Percentiles rank a stretch among this genome's conserved stretches.
Conservation (phyloP, 1,139 yeast genomes). For the Geotrichum candidum region DNA sequence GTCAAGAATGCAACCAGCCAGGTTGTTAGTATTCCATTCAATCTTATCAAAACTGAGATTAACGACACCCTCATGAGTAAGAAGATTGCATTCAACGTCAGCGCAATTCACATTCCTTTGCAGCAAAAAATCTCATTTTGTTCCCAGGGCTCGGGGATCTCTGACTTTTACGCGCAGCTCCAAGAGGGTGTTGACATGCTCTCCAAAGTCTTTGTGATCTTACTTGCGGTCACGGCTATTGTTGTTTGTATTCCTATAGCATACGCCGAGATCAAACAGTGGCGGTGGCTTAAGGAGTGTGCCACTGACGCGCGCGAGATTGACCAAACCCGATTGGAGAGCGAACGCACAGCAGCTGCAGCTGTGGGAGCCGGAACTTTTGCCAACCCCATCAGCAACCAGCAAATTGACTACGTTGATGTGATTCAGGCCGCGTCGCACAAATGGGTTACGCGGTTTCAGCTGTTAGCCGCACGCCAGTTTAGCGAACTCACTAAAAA, state of each 20-base stretch:
- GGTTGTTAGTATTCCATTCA: constrained; percentile 50
- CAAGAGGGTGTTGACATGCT: constrained; percentile 33
- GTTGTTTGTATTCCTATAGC: constrained; percentile 40
- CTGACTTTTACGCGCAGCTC: constrained; percentile 35
- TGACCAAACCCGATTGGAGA: not conserved
- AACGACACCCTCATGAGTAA: constrained; percentile 15
- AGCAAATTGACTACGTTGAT: constrained; percentile 13
- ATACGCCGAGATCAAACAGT: constrained; percentile 43
- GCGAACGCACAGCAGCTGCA: not conserved
- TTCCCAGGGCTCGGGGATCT: constrained; percentile 21
- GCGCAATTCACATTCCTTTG: constrained; percentile 15
- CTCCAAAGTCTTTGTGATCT: constrained; percentile 38
- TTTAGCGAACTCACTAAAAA: constrained; percentile 14
- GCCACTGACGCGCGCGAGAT: constrained; percentile 24
- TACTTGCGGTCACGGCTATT: constrained; percentile 40
- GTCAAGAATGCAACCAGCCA: constrained; percentile 47
- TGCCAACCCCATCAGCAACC: constrained; percentile 7
- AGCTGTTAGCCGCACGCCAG: constrained; percentile 10
- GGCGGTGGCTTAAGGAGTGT: constrained; percentile 41
- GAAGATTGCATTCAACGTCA: constrained; percentile 19
- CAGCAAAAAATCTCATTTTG: constrained; percentile 22
- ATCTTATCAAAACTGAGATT: constrained; percentile 42
- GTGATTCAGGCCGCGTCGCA: constrained; percentile 14
- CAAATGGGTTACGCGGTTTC: constrained; percentile 13
- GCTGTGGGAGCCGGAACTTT: not conserved